A percentile compares a stretch with the other conserved stretches of the same genome.
phyloP scores from a whole-genome alignment of 345 rosid genomes.

The Microthlaspi erraticum region DNA sequence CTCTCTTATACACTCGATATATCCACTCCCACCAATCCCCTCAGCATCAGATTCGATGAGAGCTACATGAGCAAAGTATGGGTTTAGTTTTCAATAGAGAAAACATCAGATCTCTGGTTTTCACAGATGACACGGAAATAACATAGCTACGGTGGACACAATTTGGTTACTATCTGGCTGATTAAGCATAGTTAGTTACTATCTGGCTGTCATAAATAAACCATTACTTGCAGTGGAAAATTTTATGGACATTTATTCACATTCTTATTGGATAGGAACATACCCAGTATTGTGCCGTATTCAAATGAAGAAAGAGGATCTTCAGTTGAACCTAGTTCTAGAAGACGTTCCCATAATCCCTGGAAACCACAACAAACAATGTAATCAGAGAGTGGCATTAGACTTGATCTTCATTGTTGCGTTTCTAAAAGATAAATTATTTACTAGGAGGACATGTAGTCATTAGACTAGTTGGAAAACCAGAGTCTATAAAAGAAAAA shows the following conservation, averaged over 20 bases:
- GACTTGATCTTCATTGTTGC: constrained; percentile 14
- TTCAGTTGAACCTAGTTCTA: constrained; percentile 84
- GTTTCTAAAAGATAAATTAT: background rate
- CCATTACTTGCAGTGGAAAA: background rate
- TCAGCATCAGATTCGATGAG: constrained; percentile 99
- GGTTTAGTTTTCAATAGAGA: constrained; percentile 33
- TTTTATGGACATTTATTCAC: constrained; percentile 21
- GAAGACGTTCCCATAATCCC: constrained; percentile 97
- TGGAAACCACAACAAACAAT: constrained; percentile 44
- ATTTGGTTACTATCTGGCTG: constrained; percentile 23
- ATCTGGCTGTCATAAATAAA: too few relatives aligned
- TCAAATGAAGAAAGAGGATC: constrained; percentile 99
- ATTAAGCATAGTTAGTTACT: too few relatives aligned
- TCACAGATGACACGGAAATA: constrained; percentile 12
- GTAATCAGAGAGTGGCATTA: constrained; percentile 26
- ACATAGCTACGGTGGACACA: constrained; percentile 19
- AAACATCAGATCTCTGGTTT: constrained; percentile 31
- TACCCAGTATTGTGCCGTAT: constrained; percentile 97
- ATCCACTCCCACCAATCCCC: constrained; percentile 99
- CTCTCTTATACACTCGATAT: constrained; percentile 97
- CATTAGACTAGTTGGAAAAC: background rate
- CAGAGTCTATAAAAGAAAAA: constrained; percentile 3
- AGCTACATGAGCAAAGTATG: constrained; percentile 61
- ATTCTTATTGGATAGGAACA: constrained; percentile 37
- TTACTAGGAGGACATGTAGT: constrained; percentile 12